These are phyloP conservation scores for Primulina tabacum DNA, from an alignment of 257 asterid genomes.

Conservation along the genomic window DNA sequence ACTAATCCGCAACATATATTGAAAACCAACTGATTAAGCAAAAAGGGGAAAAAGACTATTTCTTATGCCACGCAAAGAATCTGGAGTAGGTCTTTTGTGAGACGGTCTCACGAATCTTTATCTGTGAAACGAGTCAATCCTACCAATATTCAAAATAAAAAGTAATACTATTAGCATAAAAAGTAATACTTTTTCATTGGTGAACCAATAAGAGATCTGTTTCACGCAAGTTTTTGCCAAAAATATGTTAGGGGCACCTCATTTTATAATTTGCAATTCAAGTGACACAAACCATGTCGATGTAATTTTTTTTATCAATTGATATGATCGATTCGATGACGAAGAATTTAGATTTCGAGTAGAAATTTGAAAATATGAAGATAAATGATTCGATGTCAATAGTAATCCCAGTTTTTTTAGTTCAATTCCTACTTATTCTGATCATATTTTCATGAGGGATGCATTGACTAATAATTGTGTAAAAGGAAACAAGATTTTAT, in stretches of 20 bases:
- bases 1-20: constrained; percentile 15
- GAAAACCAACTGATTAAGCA: constrained; percentile 30
- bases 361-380: too few relatives aligned
- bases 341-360: background rate
- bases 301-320: too few relatives aligned
- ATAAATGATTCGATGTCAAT: too few relatives aligned
- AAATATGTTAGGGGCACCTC: constrained; percentile 25
- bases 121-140: too few relatives aligned
- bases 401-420: background rate
- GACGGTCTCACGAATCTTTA: too few relatives aligned
- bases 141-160: too few relatives aligned
- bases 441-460: too few relatives aligned
- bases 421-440: background rate
- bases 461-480: background rate
- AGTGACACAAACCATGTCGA: background rate
- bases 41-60: constrained; percentile 25
- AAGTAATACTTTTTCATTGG: too few relatives aligned
- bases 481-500: background rate
- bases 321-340: background rate
- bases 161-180: too few relatives aligned
- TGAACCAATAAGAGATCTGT: too few relatives aligned
- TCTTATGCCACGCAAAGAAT: constrained; percentile 24
- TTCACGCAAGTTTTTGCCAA: too few relatives aligned
- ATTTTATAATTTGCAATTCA: constrained; percentile 16
- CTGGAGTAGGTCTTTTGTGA: too few relatives aligned